Evolutionary conservation across 768 basidiomycete genomes (phyloP), one percentile per base, ranked within the genome.

Genomic region (Russula abietina): DNA sequence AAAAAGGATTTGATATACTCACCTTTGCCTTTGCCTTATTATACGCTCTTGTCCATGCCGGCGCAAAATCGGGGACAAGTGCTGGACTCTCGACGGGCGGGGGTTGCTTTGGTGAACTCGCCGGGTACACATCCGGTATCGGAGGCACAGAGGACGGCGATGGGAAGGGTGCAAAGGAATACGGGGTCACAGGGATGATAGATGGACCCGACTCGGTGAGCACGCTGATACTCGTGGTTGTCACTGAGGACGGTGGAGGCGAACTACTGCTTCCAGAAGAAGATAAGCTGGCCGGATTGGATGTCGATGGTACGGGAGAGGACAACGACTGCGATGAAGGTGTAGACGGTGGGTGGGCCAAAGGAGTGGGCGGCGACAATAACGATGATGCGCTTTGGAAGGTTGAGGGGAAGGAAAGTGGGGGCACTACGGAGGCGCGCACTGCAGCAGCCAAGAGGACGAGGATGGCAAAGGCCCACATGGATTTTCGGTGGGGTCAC

Each of bases 41-140:
- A 66, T 83, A 82, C 22, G 87, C 87, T 3, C 70, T 69, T 11
- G 77, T 75, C 87, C 87, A 89, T 36, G 87, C 76, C 0, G 69
- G 72, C 2, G 71, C 72, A 55, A 81, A 82, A 72, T 82, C 79
- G 4, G 80, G 80, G 1, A 81, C 71, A 17, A 79, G 36, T 22
- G 75, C 78, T 4, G 71, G 70, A 28, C 77, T 71, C 26, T 56
- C 49, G 56, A 83, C 82, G 0, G 81, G 73, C 0, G 88, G 88
- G 2, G 87, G 87, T 32, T 74, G 73, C 22, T 73, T 73, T 1
- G 87, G 87, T 63, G 85, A 80, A 4, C 79, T 78, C 11, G 75
- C 73, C 11, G 83, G 82, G 69, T 81, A 88, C 5, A 82, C 71
- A 9, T 79, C 79, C 0, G 81, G 77, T 55, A 83, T 73, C 8